Evolutionary conservation across 169 alveolate species (phyloP), one percentile per base, ranked within the genome.

Genomic region (Cryptosporidium sp.): DNA sequence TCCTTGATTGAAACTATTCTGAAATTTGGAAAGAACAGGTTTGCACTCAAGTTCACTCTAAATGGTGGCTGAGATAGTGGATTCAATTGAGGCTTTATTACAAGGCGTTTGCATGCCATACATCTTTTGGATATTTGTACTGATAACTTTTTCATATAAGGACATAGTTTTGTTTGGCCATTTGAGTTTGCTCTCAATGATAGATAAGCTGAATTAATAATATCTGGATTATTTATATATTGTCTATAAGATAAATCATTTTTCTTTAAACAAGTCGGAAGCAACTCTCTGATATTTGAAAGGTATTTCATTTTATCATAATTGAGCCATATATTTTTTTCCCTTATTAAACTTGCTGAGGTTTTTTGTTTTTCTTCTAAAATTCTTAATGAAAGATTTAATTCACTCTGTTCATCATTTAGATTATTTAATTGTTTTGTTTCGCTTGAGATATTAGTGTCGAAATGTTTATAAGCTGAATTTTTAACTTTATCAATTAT

Each of bases 101-200:
- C 93, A 37, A 86, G 87, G 33, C 92, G 85, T 60, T 73, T 71
- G 84, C 94, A 91, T 16, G 5, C 26, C 3, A 16, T 62, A 70
- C 94, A 91, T 68, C 94, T 91, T 75, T 73, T 71, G 23, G 92
- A 86, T 6, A 86, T 42, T 56, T 73, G 89, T 26, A 67, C 89
- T 21, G 62, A 62, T 1, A 80, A 35, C 42, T 51, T 60, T 51
- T 44, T 80, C 52, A 26, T 44, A 23, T 21, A 35, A 80, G 75
- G 73, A 52, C 4, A 26, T 37, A 51, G 31, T 21, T 9, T 65
- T 31, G 23, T n/a, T 14, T n/a, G 23, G 4, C 2, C 5, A 10
- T 12, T 26, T 33, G 72, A 33, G 31, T 51, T 51, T 62, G 48
- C 18, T 53, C 65, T 73, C 21, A 35, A 33, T 37, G 72, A 73